phyloP scores from a whole-genome alignment of 306 rosid species.

The Carpinus fangiana region DNA sequence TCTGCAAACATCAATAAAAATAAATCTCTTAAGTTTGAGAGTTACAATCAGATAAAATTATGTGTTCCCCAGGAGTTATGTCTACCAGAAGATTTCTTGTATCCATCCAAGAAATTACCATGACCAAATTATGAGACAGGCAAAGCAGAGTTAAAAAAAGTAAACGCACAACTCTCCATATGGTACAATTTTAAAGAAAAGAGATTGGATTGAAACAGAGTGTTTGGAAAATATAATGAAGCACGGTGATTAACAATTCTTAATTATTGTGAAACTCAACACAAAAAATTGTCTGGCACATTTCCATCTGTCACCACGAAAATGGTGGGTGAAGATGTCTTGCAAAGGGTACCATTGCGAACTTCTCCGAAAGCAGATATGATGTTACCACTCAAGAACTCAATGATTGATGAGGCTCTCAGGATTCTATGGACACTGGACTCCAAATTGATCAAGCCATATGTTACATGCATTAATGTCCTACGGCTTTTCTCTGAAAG shows the following conservation, averaged over 20 bases:
- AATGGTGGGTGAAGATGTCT: background rate
- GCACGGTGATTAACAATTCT: background rate
- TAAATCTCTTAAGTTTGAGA: background rate
- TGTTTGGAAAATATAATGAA: background rate
- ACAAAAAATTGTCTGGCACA: background rate
- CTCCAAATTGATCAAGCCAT: background rate
- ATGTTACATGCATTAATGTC: background rate
- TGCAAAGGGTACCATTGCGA: background rate
- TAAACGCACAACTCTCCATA: background rate
- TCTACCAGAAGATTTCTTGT: background rate
- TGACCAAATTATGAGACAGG: background rate
- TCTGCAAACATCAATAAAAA: slow-evolving; percentile 47
- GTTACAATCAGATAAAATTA: slow-evolving; percentile 14
- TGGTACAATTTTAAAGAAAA: background rate
- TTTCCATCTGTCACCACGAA: background rate
- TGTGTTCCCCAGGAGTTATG: background rate
- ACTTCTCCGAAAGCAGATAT: background rate
- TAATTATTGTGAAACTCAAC: background rate
- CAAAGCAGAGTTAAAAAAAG: no score
- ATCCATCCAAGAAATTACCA: background rate
- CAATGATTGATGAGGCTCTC: background rate
- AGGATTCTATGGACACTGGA: background rate
- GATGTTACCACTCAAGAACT: background rate
- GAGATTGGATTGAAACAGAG: background rate
- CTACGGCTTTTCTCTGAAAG: background rate